Evolutionary conservation across 1,284 basidiomycete genomes (phyloP).

Genomic region (Xanthoconium separans): DNA sequence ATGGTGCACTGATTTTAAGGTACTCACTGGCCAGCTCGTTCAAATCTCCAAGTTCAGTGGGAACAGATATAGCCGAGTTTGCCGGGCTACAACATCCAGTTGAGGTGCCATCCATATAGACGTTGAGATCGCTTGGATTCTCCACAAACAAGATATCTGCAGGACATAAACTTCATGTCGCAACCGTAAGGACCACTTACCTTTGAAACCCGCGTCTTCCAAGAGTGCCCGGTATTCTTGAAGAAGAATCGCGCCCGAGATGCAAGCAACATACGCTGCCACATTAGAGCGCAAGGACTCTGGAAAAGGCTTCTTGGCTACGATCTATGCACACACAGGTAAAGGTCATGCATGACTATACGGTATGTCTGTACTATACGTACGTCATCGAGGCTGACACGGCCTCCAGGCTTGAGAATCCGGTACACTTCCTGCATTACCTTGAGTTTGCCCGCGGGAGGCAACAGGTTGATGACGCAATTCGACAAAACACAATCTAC

Average conservation of each 20-base stretch:
- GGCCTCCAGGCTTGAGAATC: slow-evolving; percentile 50
- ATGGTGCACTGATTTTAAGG: neutral
- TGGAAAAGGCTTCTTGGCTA: slow-evolving; percentile 44
- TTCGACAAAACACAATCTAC: slow-evolving; percentile 56
- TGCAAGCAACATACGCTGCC: slow-evolving; percentile 42
- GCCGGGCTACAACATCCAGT: slow-evolving; percentile 13
- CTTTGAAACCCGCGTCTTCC: slow-evolving; percentile 40
- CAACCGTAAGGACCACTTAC: slow-evolving; percentile 23
- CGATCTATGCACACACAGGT: slow-evolving; percentile 38
- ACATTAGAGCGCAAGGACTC: slow-evolving; percentile 40
- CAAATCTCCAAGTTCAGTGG: slow-evolving; percentile 28
- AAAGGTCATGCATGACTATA: neutral
- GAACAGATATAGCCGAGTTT: neutral
- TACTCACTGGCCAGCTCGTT: slow-evolving; percentile 43
- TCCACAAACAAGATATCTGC: slow-evolving; percentile 43
- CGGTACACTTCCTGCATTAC: slow-evolving; percentile 45
- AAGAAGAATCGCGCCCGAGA: slow-evolving; percentile 42
- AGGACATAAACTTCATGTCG: neutral
- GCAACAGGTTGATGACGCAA: slow-evolving; percentile 53
- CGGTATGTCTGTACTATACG: slow-evolving; percentile 2
- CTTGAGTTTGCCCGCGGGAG: slow-evolving; percentile 38
- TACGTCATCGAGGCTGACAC: slow-evolving; percentile 39
- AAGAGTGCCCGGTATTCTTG: slow-evolving; percentile 40
- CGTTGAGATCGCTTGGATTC: slow-evolving; percentile 40
- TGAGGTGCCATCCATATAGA: slow-evolving; percentile 27